Evolutionary conservation across 495 filamentous ascomycete genomes (phyloP).

Genomic region (Chaetomium cochliodes): DNA sequence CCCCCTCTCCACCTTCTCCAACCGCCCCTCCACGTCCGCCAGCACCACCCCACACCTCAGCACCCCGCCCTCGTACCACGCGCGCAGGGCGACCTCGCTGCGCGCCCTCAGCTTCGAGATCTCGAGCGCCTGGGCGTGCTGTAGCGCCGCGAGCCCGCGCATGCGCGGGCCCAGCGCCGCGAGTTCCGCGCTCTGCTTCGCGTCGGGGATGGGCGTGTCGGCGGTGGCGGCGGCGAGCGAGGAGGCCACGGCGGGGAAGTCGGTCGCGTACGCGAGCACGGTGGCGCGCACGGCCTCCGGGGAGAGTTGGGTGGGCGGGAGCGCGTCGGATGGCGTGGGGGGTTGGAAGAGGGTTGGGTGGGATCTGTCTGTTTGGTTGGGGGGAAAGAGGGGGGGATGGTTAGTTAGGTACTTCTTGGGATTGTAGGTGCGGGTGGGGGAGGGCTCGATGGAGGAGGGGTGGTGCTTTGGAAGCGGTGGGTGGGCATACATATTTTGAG

Average conservation of each 20-base stretch:
- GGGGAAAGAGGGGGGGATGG: too few species aligned
- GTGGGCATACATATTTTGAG: constrained; percentile 49
- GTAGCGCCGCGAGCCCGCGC: constrained; percentile 60
- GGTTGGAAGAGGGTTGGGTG: constrained; percentile 51
- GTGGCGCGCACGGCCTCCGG: constrained; percentile 58
- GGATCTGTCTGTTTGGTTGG: constrained; percentile 37
- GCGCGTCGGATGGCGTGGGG: constrained; percentile 1
- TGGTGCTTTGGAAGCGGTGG: too few species aligned
- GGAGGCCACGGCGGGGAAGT: constrained; percentile 74
- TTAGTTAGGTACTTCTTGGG: too few species aligned
- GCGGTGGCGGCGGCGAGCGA: constrained; percentile 69
- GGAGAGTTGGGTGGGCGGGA: constrained; percentile 43
- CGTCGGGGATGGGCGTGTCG: constrained; percentile 73
- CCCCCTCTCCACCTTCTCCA: constrained; percentile 65
- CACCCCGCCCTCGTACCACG: constrained; percentile 77
- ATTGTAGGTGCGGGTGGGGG: too few species aligned
- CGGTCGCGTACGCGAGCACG: constrained; percentile 69
- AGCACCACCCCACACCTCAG: constrained; percentile 68
- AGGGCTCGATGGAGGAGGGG: too few species aligned
- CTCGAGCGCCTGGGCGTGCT: constrained; percentile 68
- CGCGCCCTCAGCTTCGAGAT: constrained; percentile 70
- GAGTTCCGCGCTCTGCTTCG: constrained; percentile 63
- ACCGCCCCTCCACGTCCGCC: constrained; percentile 68
- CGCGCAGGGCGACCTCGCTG: constrained; percentile 68
- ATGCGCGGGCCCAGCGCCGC: constrained; percentile 70